Conservation (phyloP, 176 grass and related monocot species). For the Zea luxurians region DNA sequence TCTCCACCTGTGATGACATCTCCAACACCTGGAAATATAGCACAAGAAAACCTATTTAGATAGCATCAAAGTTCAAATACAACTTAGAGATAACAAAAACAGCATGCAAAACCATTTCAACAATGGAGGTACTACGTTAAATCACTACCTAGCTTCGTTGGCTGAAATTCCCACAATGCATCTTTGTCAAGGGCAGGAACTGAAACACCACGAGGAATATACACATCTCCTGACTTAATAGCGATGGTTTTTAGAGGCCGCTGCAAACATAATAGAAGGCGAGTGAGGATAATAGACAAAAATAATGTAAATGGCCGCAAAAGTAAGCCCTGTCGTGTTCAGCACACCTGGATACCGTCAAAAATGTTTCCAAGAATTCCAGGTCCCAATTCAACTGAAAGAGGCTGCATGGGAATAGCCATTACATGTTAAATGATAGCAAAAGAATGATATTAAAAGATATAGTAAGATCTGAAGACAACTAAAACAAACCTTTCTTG, state of each 20-base stretch:
- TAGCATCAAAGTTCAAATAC: background rate
- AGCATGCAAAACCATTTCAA: background rate
- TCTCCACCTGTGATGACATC: slow-evolving; percentile 74
- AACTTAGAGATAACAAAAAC: slow-evolving; percentile 18
- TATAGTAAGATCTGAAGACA: background rate
- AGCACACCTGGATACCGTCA: slow-evolving; percentile 82
- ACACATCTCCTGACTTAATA: slow-evolving; percentile 84
- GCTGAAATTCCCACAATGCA: slow-evolving; percentile 69
- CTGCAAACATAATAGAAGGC: slow-evolving; percentile 38
- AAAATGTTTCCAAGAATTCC: slow-evolving; percentile 96
- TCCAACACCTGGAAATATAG: slow-evolving; percentile 56
- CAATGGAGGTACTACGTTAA: slow-evolving; percentile 1
- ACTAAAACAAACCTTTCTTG: slow-evolving; percentile 50
- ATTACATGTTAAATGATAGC: slow-evolving; percentile 5
- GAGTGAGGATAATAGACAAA: background rate
- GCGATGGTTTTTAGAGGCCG: slow-evolving; percentile 87
- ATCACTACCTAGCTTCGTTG: slow-evolving; percentile 59
- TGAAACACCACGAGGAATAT: slow-evolving; percentile 92
- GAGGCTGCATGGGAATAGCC: slow-evolving; percentile 57
- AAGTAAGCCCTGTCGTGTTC: background rate
- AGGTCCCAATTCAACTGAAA: slow-evolving; percentile 85
- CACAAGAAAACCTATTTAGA: slow-evolving; percentile 37
- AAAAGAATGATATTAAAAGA: slow-evolving; percentile 2
- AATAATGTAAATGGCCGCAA: background rate
- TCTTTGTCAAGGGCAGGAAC: slow-evolving; percentile 96